These are phyloP conservation scores for Apiotrichum montevideense DNA, from an alignment of 1,284 basidiomycete species.

Conservation along the genomic window DNA sequence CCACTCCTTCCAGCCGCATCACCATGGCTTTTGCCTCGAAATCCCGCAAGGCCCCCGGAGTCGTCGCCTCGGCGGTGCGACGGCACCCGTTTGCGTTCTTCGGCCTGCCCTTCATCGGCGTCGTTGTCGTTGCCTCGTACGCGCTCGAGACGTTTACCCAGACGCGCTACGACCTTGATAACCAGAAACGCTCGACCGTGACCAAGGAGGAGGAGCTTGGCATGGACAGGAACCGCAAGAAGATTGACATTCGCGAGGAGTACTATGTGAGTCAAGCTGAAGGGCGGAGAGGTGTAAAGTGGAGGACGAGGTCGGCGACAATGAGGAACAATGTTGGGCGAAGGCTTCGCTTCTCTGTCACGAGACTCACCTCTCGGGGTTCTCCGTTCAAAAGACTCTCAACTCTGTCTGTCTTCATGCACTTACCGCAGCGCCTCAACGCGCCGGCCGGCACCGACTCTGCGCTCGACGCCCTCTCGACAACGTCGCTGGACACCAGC, in stretches of 20 bases:
- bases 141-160: conserved; percentile 78
- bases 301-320: too few relatives aligned
- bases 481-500: conserved; percentile 2
- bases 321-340: too few relatives aligned
- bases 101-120: conserved; percentile 76
- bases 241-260: conserved; percentile 88
- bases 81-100: conserved; percentile 55
- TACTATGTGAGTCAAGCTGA: conserved; percentile 69
- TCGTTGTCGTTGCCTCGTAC: conserved; percentile 84
- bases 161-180: conserved; percentile 82
- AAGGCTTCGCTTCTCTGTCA: too few relatives aligned
- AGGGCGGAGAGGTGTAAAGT: too few relatives aligned
- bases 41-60: conserved; percentile 47
- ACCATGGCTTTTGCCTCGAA: conserved; percentile 54
- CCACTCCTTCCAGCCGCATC: background rate
- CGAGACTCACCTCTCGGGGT: too few relatives aligned
- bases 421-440: conserved; percentile 24
- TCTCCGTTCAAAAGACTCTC: too few relatives aligned
- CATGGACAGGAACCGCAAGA: conserved; percentile 70
- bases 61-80: conserved; percentile 32
- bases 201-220: conserved; percentile 77
- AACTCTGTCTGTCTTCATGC: background rate
- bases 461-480: conserved; percentile 3
- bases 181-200: conserved; percentile 69
- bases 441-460: conserved; percentile 13